Percentiles rank a stretch among this genome's conserved stretches.
These are phyloP conservation scores for Xylaria intraflava DNA, from an alignment of 495 filamentous ascomycete species.

Conservation along the genomic window DNA sequence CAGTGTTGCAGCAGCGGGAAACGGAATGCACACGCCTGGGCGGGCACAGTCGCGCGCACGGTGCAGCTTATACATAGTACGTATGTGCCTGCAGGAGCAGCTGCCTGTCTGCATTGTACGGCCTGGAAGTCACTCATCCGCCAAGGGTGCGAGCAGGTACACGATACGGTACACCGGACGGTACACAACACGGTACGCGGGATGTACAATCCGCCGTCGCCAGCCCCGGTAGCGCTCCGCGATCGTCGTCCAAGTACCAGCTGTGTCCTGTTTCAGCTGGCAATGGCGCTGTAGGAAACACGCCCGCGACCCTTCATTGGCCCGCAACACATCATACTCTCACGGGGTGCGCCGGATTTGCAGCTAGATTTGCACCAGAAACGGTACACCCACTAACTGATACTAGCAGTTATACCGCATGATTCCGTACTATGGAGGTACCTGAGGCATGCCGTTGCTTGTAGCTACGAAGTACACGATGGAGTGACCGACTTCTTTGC, in stretches of 20 bases:
- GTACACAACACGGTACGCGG: no score
- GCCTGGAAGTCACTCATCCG: no score
- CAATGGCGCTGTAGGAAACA: not conserved
- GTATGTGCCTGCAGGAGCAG: conserved; percentile 7
- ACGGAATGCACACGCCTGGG: not conserved
- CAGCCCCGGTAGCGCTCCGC: no score
- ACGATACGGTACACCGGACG: no score
- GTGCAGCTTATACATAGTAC: not conserved
- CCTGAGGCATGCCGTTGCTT: not conserved
- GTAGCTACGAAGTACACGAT: no score
- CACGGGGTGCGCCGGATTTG: not conserved
- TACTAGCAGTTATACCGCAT: not conserved
- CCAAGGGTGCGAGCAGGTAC: no score
- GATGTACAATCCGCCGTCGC: no score
- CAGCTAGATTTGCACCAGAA: not conserved
- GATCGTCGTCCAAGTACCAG: no score
- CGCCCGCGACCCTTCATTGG: not conserved
- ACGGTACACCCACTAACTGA: no score
- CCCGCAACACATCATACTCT: not conserved
- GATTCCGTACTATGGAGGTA: not conserved
- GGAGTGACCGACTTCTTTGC: no score
- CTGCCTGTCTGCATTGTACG: no score
- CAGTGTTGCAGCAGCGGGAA: not conserved
- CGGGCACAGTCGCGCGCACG: not conserved
- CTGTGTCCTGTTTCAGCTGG: not conserved